Percentiles rank a stretch among this genome's conserved stretches.
Conservation (phyloP, 73 alveolate genomes). For the Stentor roeselii region DNA sequence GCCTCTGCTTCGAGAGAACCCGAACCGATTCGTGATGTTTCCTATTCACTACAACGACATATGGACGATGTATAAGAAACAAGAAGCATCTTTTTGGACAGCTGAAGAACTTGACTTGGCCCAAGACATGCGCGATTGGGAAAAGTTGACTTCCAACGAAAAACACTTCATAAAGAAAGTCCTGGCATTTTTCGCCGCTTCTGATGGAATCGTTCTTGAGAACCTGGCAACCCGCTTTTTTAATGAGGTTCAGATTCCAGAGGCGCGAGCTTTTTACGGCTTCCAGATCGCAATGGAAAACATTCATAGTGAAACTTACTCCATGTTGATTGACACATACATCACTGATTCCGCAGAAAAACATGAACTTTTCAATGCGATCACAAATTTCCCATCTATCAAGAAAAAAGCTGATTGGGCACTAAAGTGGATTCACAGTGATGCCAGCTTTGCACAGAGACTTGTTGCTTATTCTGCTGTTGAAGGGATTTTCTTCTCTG, state of each 20-base stretch:
- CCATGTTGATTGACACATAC: constrained; percentile 77
- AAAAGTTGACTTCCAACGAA: constrained; percentile 70
- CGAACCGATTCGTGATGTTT: constrained; percentile 78
- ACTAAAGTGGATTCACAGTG: constrained; percentile 77
- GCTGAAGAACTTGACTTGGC: constrained; percentile 95
- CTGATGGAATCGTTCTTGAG: constrained; percentile 95
- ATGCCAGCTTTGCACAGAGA: constrained; percentile 77
- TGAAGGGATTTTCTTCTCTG: constrained; percentile 93
- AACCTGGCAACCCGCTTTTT: constrained; percentile 82
- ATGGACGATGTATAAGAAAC: constrained; percentile 96
- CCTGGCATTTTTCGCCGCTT: constrained; percentile 97
- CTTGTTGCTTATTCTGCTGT: constrained; percentile 95
- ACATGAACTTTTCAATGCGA: constrained; percentile 75
- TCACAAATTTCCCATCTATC: constrained; percentile 74
- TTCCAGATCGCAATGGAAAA: constrained; percentile 97
- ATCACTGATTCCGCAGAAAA: constrained; percentile 41
- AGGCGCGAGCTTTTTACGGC: constrained; percentile 96
- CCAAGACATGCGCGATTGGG: constrained; percentile 87
- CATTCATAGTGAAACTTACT: constrained; percentile 94
- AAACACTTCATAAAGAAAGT: constrained; percentile 94
- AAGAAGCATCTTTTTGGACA: constrained; percentile 89
- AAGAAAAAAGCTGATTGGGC: constrained; percentile 97
- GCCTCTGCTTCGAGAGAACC: constrained; percentile 77
- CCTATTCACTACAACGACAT: constrained; percentile 90
- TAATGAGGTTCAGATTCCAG: constrained; percentile 88